These are phyloP conservation scores for Teratosphaeria viscida DNA, from an alignment of 2,329 filamentous ascomycete genomes.

Conservation along the genomic window DNA sequence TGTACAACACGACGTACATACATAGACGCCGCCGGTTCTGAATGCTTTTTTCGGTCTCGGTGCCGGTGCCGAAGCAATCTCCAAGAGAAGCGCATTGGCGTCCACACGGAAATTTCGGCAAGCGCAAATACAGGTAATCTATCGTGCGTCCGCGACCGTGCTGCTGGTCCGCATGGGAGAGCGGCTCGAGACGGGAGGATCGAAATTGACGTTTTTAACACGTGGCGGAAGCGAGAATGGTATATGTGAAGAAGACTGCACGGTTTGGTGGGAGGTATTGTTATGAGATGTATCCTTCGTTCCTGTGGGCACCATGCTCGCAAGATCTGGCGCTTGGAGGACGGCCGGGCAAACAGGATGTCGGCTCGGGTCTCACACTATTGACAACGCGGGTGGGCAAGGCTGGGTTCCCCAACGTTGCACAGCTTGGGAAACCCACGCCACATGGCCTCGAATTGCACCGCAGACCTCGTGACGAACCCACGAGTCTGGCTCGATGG, in stretches of 20 bases:
- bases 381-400: background rate
- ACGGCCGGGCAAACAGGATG: background rate
- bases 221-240: background rate
- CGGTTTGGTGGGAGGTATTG: background rate
- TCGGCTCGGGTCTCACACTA: background rate
- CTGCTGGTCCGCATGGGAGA: background rate
- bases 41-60: background rate
- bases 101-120: background rate
- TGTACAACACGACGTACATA: background rate
- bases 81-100: background rate
- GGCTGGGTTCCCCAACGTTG: background rate
- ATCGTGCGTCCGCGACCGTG: background rate
- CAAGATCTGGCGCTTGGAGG: background rate
- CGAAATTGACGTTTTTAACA: background rate
- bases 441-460: background rate
- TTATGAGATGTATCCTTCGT: background rate
- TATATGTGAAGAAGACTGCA: background rate
- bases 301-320: background rate
- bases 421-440: background rate
- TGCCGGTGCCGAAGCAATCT: background rate
- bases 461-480: background rate
- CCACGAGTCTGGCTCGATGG: background rate
- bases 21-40: background rate
- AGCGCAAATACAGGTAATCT: background rate
- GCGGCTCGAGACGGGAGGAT: background rate